phyloP scores from a whole-genome alignment of 2,329 filamentous ascomycete genomes.

The Dactylellina sp. region DNA sequence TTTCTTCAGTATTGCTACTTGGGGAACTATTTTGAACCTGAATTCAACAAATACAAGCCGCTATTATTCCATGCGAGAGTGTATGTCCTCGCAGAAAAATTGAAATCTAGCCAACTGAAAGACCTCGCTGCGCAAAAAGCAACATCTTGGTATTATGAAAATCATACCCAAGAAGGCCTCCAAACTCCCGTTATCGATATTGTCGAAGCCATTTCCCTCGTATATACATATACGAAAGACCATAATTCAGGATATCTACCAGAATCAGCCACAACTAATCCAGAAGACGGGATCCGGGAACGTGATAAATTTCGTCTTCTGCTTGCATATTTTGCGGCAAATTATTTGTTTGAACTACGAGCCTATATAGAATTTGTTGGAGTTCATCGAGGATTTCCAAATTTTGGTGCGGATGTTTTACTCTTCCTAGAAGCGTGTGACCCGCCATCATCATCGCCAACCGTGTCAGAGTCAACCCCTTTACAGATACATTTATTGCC shows the following conservation, averaged over 20 bases:
- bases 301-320: conserved; percentile 24
- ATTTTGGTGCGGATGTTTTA: conserved; percentile 34
- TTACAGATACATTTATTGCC: no score
- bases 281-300: background rate
- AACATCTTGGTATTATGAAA: conserved; percentile 17
- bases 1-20: conserved; percentile 47
- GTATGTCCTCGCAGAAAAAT: conserved; percentile 17
- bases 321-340: conserved; percentile 15
- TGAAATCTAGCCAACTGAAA: conserved; percentile 15
- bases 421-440: background rate
- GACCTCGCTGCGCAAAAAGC: conserved; percentile 8
- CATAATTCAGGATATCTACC: background rate
- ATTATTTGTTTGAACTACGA: conserved; percentile 2
- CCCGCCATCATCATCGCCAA: no score
- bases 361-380: background rate
- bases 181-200: conserved; percentile 3
- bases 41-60: background rate
- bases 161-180: background rate
- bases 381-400: conserved; percentile 7
- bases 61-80: conserved; percentile 27
- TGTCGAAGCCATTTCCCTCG: background rate
- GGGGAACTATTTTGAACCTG: conserved; percentile 1
- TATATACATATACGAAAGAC: conserved; percentile 28
- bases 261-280: background rate
- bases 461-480: no score